Base-by-base conservation (phyloP, 257 asterid genomes). In the Ballota nigra region DNA sequence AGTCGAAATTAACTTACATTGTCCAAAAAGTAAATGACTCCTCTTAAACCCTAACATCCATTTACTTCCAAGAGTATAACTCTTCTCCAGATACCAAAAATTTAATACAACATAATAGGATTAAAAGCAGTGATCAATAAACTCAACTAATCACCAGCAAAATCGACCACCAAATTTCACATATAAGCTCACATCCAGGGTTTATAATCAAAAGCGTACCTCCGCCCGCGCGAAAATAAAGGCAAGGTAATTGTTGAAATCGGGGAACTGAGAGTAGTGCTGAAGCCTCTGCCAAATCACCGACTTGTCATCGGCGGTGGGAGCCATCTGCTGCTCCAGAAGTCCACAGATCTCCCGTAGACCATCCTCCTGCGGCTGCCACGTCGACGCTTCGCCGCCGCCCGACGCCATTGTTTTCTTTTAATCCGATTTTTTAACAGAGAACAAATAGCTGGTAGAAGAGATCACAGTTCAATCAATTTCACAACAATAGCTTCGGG, bases 301-400 rank as follows among this genome's bases (percentile, higher is more conserved):
- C 66, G 96, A 71, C 86, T 90, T 95, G 77, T 90, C 96, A 51
- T 82, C 96, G 65, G 97, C 79, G 52, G 91, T 78, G 4, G 96
- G 97, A 55, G 91, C 85, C 82, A 95, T 92, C 83, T 95, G 98
- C 83, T 88, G 91, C 84, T 95, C 97, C 72, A 95, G 76, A 55
- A 92, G 86, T 62, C 90, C 92, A 70, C 96, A 90, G 91, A 95
- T 92, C 98, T 95, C 99, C 81, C 80, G 80, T n/a, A 92, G 80
- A 5, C 99, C 99, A 49, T 92, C 90, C 69, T 81, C 94, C 81
- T 92, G 93, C 1, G 98, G 97, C 80, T 84, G 80, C 99, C 98
- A 95, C 58, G 89, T 16, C 71, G 85, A 5, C 61, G 71, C 79
- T 63, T 74, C 87, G 20, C 77, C 82, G 56, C 77, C 83, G 16